These are phyloP conservation scores for Starmerella sp. DNA, from an alignment of 805 yeast species.

Conservation along the genomic window DNA sequence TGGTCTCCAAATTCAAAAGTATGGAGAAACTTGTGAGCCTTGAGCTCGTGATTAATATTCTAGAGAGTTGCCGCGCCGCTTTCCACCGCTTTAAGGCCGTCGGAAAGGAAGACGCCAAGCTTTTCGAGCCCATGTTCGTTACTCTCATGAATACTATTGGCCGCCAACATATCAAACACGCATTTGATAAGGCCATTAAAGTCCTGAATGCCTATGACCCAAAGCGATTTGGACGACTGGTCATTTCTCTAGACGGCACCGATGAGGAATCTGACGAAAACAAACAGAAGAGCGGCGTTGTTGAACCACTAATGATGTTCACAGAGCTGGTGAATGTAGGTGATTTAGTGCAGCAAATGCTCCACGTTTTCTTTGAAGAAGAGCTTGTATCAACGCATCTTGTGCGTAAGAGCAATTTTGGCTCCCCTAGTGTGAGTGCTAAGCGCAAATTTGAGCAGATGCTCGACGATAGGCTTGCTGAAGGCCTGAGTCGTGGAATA, in stretches of 20 bases:
- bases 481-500: constrained; percentile 85
- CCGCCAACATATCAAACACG: constrained; percentile 64
- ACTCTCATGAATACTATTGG: constrained; percentile 54
- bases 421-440: constrained; percentile 62
- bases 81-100: constrained; percentile 45
- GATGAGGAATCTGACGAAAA: constrained; percentile 5
- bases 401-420: constrained; percentile 65
- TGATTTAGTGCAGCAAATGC: constrained; percentile 83
- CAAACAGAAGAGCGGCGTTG: constrained; percentile 26
- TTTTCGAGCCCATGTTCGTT: constrained; percentile 56
- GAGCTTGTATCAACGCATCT: constrained; percentile 51
- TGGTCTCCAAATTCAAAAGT: constrained; percentile 62
- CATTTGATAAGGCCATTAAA: constrained; percentile 69
- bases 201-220: constrained; percentile 67
- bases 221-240: constrained; percentile 27
- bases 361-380: constrained; percentile 79
- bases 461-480: constrained; percentile 82
- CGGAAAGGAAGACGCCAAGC: constrained; percentile 33
- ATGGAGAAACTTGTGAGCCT: constrained; percentile 68
- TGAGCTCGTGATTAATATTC: constrained; percentile 60
- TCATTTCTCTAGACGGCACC: constrained; percentile 8
- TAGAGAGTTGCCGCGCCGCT: constrained; percentile 56
- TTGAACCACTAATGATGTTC: constrained; percentile 79
- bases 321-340: constrained; percentile 88
- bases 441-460: constrained; percentile 72